Evolutionary conservation across 139 green algal species (phyloP).

Genomic region (Picochlorum sp.): DNA sequence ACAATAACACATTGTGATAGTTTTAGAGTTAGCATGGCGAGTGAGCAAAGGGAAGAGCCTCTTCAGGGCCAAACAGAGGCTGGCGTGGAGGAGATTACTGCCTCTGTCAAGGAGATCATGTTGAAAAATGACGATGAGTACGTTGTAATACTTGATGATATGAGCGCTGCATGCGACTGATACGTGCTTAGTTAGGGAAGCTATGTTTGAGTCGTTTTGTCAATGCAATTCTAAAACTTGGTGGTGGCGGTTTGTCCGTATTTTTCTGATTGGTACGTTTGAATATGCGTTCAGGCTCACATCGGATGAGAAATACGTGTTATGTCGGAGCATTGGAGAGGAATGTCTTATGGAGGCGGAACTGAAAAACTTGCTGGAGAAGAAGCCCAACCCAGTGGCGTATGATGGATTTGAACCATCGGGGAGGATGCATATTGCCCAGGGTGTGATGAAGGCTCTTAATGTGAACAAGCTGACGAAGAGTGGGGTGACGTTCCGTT

Average conservation of each 20-base stretch:
- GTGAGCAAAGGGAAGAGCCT: too few species aligned
- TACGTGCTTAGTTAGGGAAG: too few species aligned
- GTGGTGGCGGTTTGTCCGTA: not conserved
- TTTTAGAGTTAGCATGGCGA: too few species aligned
- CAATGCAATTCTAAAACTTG: too few species aligned
- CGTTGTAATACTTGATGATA: too few species aligned
- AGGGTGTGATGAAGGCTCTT: constrained; percentile 96
- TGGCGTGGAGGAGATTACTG: too few species aligned
- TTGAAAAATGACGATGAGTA: too few species aligned
- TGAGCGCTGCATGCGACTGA: too few species aligned
- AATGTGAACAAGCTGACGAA: constrained; percentile 99
- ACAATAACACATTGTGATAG: too few species aligned
- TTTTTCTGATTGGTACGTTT: not conserved
- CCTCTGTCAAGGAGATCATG: too few species aligned
- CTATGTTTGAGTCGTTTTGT: too few species aligned
- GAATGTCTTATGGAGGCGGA: constrained; percentile 93
- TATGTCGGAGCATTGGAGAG: constrained; percentile 74
- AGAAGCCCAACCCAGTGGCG: constrained; percentile 77
- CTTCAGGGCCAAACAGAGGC: too few species aligned
- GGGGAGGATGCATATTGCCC: constrained; percentile 97
- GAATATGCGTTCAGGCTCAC: constrained; percentile 44
- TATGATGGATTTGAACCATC: constrained; percentile 99
- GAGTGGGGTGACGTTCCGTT: constrained; percentile 91
- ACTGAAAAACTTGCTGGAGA: constrained; percentile 73
- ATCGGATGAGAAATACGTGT: constrained; percentile 75